These are phyloP conservation scores for Leccinum pellstonianum DNA, from an alignment of 768 basidiomycete genomes.

Conservation along the genomic window DNA sequence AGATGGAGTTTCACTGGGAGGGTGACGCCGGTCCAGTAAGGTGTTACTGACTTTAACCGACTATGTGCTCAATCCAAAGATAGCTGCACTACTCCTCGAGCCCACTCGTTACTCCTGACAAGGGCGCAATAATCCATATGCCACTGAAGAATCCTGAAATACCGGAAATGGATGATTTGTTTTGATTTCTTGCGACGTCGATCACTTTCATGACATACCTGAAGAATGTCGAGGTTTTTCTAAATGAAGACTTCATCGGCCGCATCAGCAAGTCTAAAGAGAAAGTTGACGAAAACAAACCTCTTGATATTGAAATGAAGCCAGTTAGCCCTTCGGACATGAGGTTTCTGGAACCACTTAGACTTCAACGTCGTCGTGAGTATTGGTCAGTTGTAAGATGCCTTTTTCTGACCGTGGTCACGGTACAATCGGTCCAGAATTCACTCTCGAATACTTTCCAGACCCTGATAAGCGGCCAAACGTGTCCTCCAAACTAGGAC, in stretches of 20 bases:
- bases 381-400: neutral
- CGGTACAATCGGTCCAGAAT: neutral
- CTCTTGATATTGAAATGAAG: slow-evolving; percentile 50
- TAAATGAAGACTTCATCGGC: slow-evolving; percentile 69
- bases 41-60: neutral
- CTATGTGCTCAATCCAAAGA: slow-evolving; percentile 1
- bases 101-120: slow-evolving; percentile 37
- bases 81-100: slow-evolving; percentile 70
- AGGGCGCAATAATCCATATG: slow-evolving; percentile 87
- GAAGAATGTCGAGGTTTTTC: slow-evolving; percentile 68
- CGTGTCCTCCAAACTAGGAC: slow-evolving; percentile 11
- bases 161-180: slow-evolving; percentile 77
- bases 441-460: neutral
- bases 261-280: slow-evolving; percentile 60
- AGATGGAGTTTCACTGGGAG: slow-evolving; percentile 96
- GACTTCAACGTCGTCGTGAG: slow-evolving; percentile 49
- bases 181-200: slow-evolving; percentile 82
- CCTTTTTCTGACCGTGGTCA: neutral
- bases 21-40: slow-evolving; percentile 64
- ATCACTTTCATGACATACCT: slow-evolving; percentile 89
- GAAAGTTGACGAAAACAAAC: slow-evolving; percentile 40
- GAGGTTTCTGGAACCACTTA: slow-evolving; percentile 54
- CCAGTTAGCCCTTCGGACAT: slow-evolving; percentile 48
- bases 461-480: neutral
- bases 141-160: slow-evolving; percentile 72